Conservation (phyloP, 768 basidiomycete genomes). For the Calocera cornea region DNA sequence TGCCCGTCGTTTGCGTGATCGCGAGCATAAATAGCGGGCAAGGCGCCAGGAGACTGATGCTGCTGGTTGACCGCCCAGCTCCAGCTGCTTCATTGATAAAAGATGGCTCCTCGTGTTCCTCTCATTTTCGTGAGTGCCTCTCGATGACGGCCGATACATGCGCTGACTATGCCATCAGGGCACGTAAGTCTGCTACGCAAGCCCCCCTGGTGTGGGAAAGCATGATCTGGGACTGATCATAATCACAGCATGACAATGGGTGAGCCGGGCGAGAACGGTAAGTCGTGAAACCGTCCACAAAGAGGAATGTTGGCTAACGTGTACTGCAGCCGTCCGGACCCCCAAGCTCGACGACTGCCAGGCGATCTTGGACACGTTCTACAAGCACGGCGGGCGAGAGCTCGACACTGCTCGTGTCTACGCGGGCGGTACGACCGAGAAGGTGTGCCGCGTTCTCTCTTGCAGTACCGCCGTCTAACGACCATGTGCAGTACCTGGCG, state of each 20-base stretch:
- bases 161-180: neutral
- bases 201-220: neutral
- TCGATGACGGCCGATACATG: neutral
- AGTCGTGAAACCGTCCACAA: neutral
- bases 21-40: too few species aligned
- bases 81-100: too few species aligned
- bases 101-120: constrained; percentile 27
- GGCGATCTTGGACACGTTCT: constrained; percentile 35
- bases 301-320: neutral
- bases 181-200: neutral
- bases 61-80: too few species aligned
- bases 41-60: too few species aligned
- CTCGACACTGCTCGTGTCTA: constrained; percentile 35
- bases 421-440: constrained; percentile 1
- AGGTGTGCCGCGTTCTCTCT: neutral
- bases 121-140: constrained; percentile 24
- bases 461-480: neutral
- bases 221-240: neutral
- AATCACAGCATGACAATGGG: constrained; percentile 40
- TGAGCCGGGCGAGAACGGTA: constrained; percentile 29
- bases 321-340: neutral
- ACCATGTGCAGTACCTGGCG: constrained; percentile 26
- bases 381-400: constrained; percentile 32
- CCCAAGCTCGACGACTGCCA: constrained; percentile 28
- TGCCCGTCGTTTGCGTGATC: too few species aligned